These are phyloP conservation scores for Heliamphora exappendiculata DNA, from an alignment of 148 eudicot species.

Conservation along the genomic window DNA sequence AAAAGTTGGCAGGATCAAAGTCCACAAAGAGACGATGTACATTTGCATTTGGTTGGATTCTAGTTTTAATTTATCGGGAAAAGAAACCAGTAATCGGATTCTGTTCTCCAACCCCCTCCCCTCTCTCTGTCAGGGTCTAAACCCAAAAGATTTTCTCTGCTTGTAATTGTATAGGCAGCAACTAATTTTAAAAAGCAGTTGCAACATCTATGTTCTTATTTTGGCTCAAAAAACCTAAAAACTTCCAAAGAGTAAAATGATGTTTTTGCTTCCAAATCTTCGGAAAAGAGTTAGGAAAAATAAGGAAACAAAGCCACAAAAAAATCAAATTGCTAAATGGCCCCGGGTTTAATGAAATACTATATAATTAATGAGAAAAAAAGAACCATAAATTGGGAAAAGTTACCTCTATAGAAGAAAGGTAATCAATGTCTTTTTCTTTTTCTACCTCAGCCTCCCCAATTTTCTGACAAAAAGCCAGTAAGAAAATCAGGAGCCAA, in stretches of 20 bases:
- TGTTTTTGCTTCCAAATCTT: not conserved
- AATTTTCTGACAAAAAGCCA: constrained; percentile 61
- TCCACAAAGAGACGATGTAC: not conserved
- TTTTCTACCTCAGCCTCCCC: constrained; percentile 58
- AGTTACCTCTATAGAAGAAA: constrained; percentile 88
- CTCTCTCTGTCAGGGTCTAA: not conserved
- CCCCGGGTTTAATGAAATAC: not conserved
- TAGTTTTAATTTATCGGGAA: not conserved
- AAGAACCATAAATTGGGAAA: not conserved
- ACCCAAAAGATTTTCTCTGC: not conserved
- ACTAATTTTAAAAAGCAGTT: not conserved
- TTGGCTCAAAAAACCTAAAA: no score
- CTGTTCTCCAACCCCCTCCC: not conserved
- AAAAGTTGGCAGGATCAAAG: not conserved
- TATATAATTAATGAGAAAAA: not conserved
- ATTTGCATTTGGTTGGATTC: not conserved
- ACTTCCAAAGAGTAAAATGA: no score
- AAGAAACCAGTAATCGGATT: not conserved
- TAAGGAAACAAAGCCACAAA: not conserved
- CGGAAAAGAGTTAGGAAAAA: not conserved
- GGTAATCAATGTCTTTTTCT: constrained; percentile 84
- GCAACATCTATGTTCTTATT: not conserved
- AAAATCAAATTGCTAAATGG: not conserved
- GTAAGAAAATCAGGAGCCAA: constrained; percentile 1
- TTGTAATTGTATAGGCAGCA: not conserved